Evolutionary conservation across 345 rosid genomes (phyloP), one percentile per base, ranked within the genome.

Genomic region (Gossypium turneri): DNA sequence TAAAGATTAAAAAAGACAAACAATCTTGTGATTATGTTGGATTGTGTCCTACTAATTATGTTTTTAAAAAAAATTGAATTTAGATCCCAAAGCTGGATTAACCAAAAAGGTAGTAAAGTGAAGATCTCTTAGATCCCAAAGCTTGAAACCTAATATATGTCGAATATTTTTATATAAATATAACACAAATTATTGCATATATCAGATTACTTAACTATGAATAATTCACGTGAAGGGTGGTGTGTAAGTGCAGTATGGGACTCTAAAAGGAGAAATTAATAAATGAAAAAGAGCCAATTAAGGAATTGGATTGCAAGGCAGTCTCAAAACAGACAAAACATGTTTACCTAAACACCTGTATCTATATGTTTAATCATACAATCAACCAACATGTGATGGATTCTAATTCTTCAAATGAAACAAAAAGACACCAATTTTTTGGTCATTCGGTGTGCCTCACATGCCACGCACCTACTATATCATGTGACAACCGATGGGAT

Each of bases 381-480:
- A 68, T 75, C 71, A 70, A 67, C 64, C 78, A 70, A 53, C 80
- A 63, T 66, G 72, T 73, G 84, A 70, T 50, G 72, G 27, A 11
- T 48, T 13, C 22, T 57, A 12, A 25, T 67, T 45, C 67, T 74
- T 53, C 73, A 69, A 64, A 38, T 25, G 45, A 19, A 25, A 59
- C 16, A 59, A 59, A 57, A 58, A 17, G 9, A 53, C 71, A 73
- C 77, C 84, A 52, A 65, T 58, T 57, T 43, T 56, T 41, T 62
- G 45, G 50, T 41, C 67, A 41, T 55, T 72, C 38, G 73, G 78
- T 79, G 76, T 55, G 52, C 52, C n/a, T 75, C 87, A 77, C 82
- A 76, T 78, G 82, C 19, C 17, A 17, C 56, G 17, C 27, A 69
- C 0, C 41, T 5, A 34, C 6, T 0, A 0, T 34, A 34, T 34